Evolutionary conservation across 73 alveolate genomes (phyloP).

Genomic region (Symbiodinium natans): DNA sequence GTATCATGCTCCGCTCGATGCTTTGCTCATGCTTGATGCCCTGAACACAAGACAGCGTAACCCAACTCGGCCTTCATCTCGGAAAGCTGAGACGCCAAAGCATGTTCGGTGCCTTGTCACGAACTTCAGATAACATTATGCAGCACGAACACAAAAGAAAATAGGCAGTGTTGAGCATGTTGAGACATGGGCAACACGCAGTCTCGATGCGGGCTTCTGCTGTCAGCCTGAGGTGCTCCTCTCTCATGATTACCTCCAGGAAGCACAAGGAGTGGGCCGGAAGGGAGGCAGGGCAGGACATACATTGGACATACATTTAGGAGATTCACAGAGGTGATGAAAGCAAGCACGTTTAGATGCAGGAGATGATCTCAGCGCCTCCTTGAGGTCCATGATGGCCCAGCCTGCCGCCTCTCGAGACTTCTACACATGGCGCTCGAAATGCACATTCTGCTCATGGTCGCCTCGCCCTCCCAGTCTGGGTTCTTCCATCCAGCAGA

Average conservation of each 20-base stretch:
- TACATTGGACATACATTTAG: too few species aligned
- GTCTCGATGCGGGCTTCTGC: neutral
- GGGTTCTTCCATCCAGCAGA: neutral
- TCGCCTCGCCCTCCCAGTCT: neutral
- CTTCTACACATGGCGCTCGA: neutral
- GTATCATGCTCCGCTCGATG: too few species aligned
- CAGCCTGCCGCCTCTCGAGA: neutral
- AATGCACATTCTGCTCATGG: neutral
- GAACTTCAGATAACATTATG: neutral
- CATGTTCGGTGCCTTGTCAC: neutral
- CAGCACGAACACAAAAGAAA: neutral
- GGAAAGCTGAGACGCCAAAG: neutral
- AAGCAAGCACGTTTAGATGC: too few species aligned
- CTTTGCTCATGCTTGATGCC: too few species aligned
- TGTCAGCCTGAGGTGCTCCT: constrained; percentile 10
- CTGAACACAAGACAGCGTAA: too few species aligned
- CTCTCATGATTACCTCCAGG: neutral
- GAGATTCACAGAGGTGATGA: too few species aligned
- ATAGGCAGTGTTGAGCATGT: neutral
- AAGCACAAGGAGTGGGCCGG: too few species aligned
- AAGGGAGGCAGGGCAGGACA: neutral
- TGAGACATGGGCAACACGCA: neutral
- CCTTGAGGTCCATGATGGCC: neutral
- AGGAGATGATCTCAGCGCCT: neutral
- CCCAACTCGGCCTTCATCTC: neutral